Percentiles rank a stretch among this genome's conserved stretches.
These are phyloP conservation scores for Fusarium sp. DNA, from an alignment of 2,329 filamentous ascomycete species.

Conservation along the genomic window DNA sequence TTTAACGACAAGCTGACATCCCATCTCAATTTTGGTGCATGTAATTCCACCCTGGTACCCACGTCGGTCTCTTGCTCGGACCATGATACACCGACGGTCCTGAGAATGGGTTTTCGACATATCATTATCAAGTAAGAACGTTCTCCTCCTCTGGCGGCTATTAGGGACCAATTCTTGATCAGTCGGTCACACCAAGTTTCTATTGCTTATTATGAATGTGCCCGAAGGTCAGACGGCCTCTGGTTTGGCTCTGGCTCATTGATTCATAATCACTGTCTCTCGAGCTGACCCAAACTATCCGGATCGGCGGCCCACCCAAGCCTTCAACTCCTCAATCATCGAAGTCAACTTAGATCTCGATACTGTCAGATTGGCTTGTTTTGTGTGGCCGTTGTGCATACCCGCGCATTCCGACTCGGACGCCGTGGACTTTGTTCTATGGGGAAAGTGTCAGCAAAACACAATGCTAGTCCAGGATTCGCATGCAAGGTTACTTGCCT, in stretches of 20 bases:
- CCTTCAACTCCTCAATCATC: constrained; percentile 6
- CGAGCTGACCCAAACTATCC: constrained; percentile 12
- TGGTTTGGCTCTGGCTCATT: background rate
- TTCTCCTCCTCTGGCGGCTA: background rate
- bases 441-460: constrained; percentile 19
- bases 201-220: background rate
- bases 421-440: constrained; percentile 3
- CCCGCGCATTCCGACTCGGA: constrained; percentile 34
- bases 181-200: background rate
- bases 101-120: background rate
- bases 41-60: background rate
- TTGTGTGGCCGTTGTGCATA: constrained; percentile 6
- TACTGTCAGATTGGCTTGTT: constrained; percentile 22
- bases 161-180: background rate
- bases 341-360: constrained; percentile 8
- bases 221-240: constrained; percentile 5
- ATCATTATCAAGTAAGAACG: constrained; percentile 18
- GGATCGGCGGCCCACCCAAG: constrained; percentile 4
- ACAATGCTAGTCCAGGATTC: background rate
- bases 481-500: constrained; percentile 21
- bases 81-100: background rate
- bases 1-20: constrained; percentile 22
- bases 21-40: constrained; percentile 18
- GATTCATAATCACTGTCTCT: constrained; percentile 25
- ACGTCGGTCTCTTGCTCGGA: background rate